phyloP scores from a whole-genome alignment of 2,329 filamentous ascomycete species.

The Aspergillus fischeri region DNA sequence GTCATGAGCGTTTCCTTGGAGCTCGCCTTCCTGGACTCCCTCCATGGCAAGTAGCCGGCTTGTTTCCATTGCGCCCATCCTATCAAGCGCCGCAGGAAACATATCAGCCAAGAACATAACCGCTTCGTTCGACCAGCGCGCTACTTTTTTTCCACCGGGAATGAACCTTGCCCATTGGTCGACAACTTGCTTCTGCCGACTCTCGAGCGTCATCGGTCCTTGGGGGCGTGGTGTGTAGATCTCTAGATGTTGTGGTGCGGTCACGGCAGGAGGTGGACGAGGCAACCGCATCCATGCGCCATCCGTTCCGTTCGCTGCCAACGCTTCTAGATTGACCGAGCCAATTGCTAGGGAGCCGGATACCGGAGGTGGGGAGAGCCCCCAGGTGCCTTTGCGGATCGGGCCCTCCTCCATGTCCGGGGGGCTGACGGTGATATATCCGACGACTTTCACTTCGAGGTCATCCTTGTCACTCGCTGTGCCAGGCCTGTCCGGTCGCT shows the following conservation, averaged over 20 bases:
- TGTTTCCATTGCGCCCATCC: conserved; percentile 1
- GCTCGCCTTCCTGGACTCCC: not conserved
- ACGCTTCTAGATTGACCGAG: not conserved
- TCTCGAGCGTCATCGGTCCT: not conserved
- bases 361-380: not conserved
- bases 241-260: not conserved
- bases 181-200: not conserved
- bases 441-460: conserved; percentile 56
- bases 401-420: not conserved
- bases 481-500: conserved; percentile 16
- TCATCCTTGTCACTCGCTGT: not conserved
- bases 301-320: not conserved
- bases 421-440: conserved; percentile 56
- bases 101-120: conserved; percentile 2
- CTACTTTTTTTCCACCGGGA: not conserved
- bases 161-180: conserved; percentile 4
- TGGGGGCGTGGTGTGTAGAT: not conserved
- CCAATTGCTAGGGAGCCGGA: not conserved
- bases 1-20: not conserved
- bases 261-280: not conserved
- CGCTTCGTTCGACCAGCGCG: conserved; percentile 5
- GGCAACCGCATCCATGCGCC: not conserved
- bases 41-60: not conserved
- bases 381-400: not conserved
- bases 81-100: conserved; percentile 1